Percentiles rank a stretch among this genome's conserved stretches.
phyloP scores from a whole-genome alignment of 192 early-diverging fungal species.

The Chytriomyces sp. region DNA sequence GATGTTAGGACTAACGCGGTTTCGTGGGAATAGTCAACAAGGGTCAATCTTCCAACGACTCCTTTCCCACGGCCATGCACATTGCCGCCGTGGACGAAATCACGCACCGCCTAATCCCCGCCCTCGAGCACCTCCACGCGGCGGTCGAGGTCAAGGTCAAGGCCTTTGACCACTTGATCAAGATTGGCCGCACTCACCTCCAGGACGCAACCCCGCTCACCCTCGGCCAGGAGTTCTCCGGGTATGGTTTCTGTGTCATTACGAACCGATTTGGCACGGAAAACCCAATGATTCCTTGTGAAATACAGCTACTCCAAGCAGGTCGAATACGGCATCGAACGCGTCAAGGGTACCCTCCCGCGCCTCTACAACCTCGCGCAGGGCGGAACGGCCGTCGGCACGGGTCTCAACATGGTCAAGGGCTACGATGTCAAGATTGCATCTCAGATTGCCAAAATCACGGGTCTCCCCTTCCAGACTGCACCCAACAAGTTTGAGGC shows the following conservation, averaged over 20 bases:
- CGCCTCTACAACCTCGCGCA: slow-evolving; percentile 92
- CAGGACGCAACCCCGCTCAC: slow-evolving; percentile 98
- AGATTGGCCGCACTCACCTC: slow-evolving; percentile 98
- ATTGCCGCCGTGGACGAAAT: slow-evolving; percentile 83
- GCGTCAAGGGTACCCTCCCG: slow-evolving; percentile 81
- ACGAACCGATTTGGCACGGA: not conserved
- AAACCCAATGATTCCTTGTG: not conserved
- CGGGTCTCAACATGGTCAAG: slow-evolving; percentile 91
- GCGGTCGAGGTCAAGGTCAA: slow-evolving; percentile 77
- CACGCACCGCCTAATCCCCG: slow-evolving; percentile 81
- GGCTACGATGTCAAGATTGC: slow-evolving; percentile 93
- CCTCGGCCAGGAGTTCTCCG: slow-evolving; percentile 97
- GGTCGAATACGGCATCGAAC: slow-evolving; percentile 84
- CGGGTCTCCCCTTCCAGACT: slow-evolving; percentile 87
- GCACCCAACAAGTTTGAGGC: slow-evolving; percentile 99
- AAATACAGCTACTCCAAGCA: slow-evolving; percentile 58
- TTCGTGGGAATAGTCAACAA: slow-evolving; percentile 78
- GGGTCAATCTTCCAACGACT: slow-evolving; percentile 97
- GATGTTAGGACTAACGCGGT: not conserved
- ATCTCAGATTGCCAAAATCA: slow-evolving; percentile 81
- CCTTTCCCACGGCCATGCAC: slow-evolving; percentile 99
- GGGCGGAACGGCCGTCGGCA: slow-evolving; percentile 97
- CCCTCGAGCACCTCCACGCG: slow-evolving; percentile 77
- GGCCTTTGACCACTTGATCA: slow-evolving; percentile 91
- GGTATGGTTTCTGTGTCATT: slow-evolving; percentile 57